Conservation (phyloP, 768 basidiomycete genomes). For the Lactarius sanguifluus region DNA sequence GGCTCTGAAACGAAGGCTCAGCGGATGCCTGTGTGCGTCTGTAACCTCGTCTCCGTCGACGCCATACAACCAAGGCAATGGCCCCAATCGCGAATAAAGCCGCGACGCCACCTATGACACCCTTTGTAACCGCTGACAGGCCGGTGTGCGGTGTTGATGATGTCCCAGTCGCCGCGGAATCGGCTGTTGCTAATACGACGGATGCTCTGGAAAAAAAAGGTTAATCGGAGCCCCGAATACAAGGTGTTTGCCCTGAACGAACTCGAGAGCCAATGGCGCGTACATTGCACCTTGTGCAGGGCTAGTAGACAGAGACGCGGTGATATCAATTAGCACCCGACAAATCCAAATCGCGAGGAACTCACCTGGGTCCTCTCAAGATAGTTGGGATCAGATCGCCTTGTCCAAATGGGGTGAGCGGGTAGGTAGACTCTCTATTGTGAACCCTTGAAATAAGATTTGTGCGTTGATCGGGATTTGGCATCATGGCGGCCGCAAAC, state of each 20-base stretch:
- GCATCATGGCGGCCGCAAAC: too few relatives aligned
- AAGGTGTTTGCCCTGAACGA: background rate
- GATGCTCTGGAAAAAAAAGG: background rate
- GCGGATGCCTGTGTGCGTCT: background rate
- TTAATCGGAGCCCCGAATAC: background rate
- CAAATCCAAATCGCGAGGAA: background rate
- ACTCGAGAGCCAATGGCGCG: background rate
- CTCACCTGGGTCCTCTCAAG: background rate
- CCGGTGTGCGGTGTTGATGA: background rate
- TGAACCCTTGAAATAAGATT: slow-evolving; percentile 17
- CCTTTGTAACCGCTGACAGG: background rate
- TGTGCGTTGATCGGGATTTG: background rate
- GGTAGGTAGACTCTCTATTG: background rate
- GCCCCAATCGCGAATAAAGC: background rate
- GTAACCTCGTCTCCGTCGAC: background rate
- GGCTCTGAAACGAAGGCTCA: background rate
- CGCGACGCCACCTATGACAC: background rate
- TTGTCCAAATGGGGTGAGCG: too few relatives aligned
- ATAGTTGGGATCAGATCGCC: too few relatives aligned
- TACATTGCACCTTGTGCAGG: background rate
- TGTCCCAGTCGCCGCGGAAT: background rate
- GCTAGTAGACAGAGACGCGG: background rate
- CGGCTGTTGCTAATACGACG: background rate
- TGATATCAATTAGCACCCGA: too few relatives aligned
- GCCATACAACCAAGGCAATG: background rate